Evolutionary conservation across 805 yeast species (phyloP).

Genomic region (Candida tallmaniae): DNA sequence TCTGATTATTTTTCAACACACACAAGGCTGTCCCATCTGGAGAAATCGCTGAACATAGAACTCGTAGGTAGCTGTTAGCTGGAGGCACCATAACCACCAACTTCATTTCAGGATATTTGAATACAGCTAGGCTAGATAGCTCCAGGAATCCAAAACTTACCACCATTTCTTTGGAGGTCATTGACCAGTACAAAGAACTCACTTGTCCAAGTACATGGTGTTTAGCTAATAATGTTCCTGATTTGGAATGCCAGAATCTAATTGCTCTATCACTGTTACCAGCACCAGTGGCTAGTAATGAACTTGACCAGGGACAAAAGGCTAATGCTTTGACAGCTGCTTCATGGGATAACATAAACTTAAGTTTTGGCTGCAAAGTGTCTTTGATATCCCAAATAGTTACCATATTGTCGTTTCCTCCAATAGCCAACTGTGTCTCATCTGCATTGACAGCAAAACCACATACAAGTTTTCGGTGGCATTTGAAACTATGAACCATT

Average conservation of each 20-base stretch:
- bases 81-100: slow-evolving; percentile 47
- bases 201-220: slow-evolving; percentile 65
- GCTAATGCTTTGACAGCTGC: slow-evolving; percentile 92
- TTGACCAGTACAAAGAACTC: slow-evolving; percentile 77
- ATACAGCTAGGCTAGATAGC: slow-evolving; percentile 50
- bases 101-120: slow-evolving; percentile 62
- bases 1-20: slow-evolving; percentile 74
- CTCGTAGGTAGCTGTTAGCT: slow-evolving; percentile 51
- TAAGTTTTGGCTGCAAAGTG: slow-evolving; percentile 36
- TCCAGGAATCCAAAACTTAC: slow-evolving; percentile 83
- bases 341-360: slow-evolving; percentile 54
- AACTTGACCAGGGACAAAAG: slow-evolving; percentile 85
- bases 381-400: slow-evolving; percentile 60
- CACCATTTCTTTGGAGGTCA: slow-evolving; percentile 54
- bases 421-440: slow-evolving; percentile 61
- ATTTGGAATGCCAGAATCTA: slow-evolving; percentile 78
- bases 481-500: slow-evolving; percentile 15
- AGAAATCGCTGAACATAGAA: slow-evolving; percentile 61
- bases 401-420: slow-evolving; percentile 81
- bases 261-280: slow-evolving; percentile 80
- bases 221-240: slow-evolving; percentile 66
- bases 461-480: slow-evolving; percentile 35
- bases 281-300: slow-evolving; percentile 84
- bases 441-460: slow-evolving; percentile 56
- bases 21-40: slow-evolving; percentile 62